Conservation (phyloP, 2,329 filamentous ascomycete species). For the Arthrobotrys pseudoclavata region DNA sequence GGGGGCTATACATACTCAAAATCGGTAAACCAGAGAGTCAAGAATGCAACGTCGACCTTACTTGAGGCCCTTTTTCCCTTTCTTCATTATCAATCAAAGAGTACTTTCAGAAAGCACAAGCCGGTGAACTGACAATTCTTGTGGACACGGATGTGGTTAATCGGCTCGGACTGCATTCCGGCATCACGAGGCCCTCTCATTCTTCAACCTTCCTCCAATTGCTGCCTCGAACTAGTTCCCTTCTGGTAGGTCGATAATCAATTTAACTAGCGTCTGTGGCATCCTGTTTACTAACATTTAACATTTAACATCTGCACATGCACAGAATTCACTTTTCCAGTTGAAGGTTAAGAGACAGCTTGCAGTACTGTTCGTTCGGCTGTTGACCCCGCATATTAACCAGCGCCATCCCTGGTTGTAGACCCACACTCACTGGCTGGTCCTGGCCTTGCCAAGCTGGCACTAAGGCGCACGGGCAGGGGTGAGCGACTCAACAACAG, state of each 20-base stretch:
- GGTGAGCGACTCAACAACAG: constrained; percentile 27
- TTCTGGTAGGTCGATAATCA: constrained; percentile 51
- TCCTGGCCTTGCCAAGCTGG: constrained; percentile 30
- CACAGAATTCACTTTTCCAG: neutral
- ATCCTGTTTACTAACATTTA: neutral
- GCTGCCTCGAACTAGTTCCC: constrained; percentile 15
- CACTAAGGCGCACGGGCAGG: constrained; percentile 26
- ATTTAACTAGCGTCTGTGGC: no score
- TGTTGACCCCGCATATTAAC: constrained; percentile 42
- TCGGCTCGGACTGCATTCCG: constrained; percentile 35
- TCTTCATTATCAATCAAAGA: constrained; percentile 4
- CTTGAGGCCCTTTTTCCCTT: neutral
- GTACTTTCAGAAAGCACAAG: constrained; percentile 11
- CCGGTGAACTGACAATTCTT: neutral
- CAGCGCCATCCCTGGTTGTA: constrained; percentile 9
- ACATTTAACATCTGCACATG: constrained; percentile 20
- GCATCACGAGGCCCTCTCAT: constrained; percentile 37
- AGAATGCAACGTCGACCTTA: neutral
- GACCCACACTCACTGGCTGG: constrained; percentile 26
- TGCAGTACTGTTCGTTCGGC: constrained; percentile 22
- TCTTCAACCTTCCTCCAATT: constrained; percentile 38
- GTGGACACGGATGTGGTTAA: constrained; percentile 23
- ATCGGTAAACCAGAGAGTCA: neutral
- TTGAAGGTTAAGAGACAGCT: neutral
- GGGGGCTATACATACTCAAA: constrained; percentile 4